A percentile compares a stretch with the other conserved stretches of the same genome.
phyloP scores from a whole-genome alignment of 352 stramenopile species.

The Pythium utonaiense region DNA sequence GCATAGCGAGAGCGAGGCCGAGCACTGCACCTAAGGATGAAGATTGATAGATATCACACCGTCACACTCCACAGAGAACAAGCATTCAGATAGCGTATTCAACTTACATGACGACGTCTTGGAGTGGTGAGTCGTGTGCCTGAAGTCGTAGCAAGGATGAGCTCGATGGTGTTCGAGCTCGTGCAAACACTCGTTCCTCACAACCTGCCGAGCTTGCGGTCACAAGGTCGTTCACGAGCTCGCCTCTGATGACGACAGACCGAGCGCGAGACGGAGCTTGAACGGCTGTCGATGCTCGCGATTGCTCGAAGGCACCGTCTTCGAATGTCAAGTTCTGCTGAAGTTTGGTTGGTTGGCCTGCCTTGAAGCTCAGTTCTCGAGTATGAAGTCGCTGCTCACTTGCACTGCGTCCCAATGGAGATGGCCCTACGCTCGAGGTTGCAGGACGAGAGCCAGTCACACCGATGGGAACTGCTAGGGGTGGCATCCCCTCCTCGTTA shows the following conservation, averaged over 20 bases:
- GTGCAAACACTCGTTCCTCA: background rate
- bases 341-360: background rate
- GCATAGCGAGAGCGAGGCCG: conserved; percentile 54
- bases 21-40: conserved; percentile 29
- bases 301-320: background rate
- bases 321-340: background rate
- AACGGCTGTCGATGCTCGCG: background rate
- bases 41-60: too few species aligned
- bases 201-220: background rate
- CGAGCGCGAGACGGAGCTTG: background rate
- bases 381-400: background rate
- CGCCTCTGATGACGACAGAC: conserved; percentile 6
- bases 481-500: background rate
- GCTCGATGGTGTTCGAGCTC: background rate
- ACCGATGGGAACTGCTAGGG: background rate
- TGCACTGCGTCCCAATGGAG: background rate
- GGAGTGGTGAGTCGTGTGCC: background rate
- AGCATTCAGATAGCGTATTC: background rate
- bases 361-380: background rate
- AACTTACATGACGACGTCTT: conserved; percentile 20
- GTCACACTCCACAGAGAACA: too few species aligned
- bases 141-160: background rate
- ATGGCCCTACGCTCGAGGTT: background rate
- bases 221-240: background rate
- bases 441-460: background rate